Evolutionary conservation across 257 asterid species (phyloP), one percentile per base, ranked within the genome.

Genomic region (Anisodus tanguticus): DNA sequence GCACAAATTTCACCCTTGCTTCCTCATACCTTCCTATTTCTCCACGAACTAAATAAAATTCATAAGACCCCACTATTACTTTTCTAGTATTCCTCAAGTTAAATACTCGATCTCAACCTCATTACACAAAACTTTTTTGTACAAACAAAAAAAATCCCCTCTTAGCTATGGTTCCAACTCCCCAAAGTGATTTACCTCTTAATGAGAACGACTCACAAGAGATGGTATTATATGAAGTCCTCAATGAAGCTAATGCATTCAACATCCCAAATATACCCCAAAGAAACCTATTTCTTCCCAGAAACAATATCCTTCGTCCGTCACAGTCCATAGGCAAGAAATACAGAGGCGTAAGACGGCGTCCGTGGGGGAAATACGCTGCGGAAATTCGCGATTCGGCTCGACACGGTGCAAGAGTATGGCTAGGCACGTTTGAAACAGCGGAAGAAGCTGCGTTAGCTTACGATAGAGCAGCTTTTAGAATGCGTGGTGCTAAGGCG

Each of bases 121-220:
- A 45, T 11, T 7, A 69, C 10, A 7, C 76, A 13, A 35, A 67
- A 37, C 49, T 1, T 68, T 68, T 37, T 9, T 49, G 19, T 17
- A 68, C 76, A 68, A 67, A 37, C 45, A 2, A 68, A 68, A 41
- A 17, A 35, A 68, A 53, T 6, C 26, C 43, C 68, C 78, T 22
- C 3, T 13, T 41, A 80, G 85, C 58, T 57, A 91, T 91, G 95
- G 85, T 26, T 81, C 74, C 77, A 67, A 7, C 53, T 6, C 76
- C 83, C 3, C 88, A 84, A 54, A 82, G n/a, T 19, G 93, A 86
- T 41, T 10, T 82, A 4, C 92, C 97, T 58, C 90, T 93, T 2
- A 90, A 92, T 59, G 97, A 93, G 89, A 93, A 93, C 5, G 97
- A 91, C 63, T 93, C 97, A 0, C 93, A 93, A 82, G 97, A 93